phyloP scores from a whole-genome alignment of 2,329 filamentous ascomycete species.

The Cladophialophora bantiana region DNA sequence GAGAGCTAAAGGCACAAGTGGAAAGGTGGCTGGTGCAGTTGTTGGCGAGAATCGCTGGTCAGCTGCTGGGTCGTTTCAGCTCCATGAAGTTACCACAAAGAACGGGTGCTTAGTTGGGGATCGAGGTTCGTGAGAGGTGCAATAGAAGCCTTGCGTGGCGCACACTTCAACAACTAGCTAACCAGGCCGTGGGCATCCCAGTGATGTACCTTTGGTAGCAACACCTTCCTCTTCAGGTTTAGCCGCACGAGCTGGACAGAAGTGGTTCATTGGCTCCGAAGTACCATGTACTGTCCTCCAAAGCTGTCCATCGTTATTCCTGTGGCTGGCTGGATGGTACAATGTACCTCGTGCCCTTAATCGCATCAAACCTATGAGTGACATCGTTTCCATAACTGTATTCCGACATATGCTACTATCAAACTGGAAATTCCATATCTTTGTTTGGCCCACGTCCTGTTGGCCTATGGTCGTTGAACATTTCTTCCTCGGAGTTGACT shows the following conservation, averaged over 20 bases:
- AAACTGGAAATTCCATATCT: constrained; percentile 12
- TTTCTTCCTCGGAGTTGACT: constrained; percentile 40
- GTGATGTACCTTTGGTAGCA: too few species aligned
- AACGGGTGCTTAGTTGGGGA: too few species aligned
- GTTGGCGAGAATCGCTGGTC: too few species aligned
- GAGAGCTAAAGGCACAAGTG: too few species aligned
- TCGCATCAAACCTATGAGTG: not conserved
- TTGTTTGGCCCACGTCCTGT: constrained; percentile 14
- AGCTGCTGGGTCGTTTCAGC: too few species aligned
- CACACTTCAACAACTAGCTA: too few species aligned
- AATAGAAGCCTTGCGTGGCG: too few species aligned
- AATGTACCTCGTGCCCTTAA: not conserved
- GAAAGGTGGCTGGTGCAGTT: too few species aligned
- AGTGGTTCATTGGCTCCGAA: not conserved
- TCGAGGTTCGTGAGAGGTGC: too few species aligned
- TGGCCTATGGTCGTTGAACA: constrained; percentile 37
- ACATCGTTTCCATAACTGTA: not conserved
- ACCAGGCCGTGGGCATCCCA: too few species aligned
- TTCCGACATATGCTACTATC: not conserved
- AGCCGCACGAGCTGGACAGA: not conserved
- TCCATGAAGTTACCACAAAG: too few species aligned
- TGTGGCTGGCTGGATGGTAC: not conserved
- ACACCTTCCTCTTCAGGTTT: not conserved
- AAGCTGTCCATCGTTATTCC: not conserved
- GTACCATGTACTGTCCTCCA: too few species aligned